These are phyloP conservation scores for Xanthoconium stramineum DNA, from an alignment of 768 basidiomycete genomes.

Conservation along the genomic window DNA sequence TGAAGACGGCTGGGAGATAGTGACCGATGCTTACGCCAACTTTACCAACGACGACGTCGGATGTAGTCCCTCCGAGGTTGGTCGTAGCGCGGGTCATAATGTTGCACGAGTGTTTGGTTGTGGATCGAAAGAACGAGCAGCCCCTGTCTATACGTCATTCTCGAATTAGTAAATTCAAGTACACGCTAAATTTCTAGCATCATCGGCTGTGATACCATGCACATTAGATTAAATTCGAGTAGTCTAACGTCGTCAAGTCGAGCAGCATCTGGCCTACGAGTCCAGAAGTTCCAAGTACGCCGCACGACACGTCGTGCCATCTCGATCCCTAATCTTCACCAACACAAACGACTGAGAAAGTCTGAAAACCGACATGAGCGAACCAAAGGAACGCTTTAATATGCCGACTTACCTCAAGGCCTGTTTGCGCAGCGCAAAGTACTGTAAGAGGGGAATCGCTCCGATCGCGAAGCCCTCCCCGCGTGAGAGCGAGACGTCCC, in stretches of 20 bases:
- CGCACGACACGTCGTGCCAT: constrained; percentile 50
- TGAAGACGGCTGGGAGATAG: neutral
- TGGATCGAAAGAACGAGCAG: too few species aligned
- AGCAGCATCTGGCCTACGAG: constrained; percentile 7
- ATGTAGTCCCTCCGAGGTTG: constrained; percentile 39
- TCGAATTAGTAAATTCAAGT: too few species aligned
- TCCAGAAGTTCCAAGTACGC: constrained; percentile 44
- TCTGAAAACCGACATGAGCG: constrained; percentile 7
- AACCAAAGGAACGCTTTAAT: neutral
- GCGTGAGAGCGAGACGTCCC: constrained; percentile 74
- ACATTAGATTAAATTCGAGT: too few species aligned
- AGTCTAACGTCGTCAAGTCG: too few species aligned
- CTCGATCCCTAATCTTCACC: constrained; percentile 64
- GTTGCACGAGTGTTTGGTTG: neutral
- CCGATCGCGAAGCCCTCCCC: constrained; percentile 80
- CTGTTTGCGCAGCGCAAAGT: constrained; percentile 54
- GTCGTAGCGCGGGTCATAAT: constrained; percentile 32
- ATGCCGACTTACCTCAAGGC: constrained; percentile 32
- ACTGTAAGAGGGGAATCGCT: constrained; percentile 54
- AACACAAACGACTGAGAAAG: constrained; percentile 35
- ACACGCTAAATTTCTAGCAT: too few species aligned
- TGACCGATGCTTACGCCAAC: constrained; percentile 19
- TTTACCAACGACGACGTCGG: constrained; percentile 35
- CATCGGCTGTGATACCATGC: too few species aligned
- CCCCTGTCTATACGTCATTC: too few species aligned